Evolutionary conservation across 371 early-diverging fungal genomes (phyloP), one percentile per base, ranked within the genome.

Genomic region (Mortierella sp.): DNA sequence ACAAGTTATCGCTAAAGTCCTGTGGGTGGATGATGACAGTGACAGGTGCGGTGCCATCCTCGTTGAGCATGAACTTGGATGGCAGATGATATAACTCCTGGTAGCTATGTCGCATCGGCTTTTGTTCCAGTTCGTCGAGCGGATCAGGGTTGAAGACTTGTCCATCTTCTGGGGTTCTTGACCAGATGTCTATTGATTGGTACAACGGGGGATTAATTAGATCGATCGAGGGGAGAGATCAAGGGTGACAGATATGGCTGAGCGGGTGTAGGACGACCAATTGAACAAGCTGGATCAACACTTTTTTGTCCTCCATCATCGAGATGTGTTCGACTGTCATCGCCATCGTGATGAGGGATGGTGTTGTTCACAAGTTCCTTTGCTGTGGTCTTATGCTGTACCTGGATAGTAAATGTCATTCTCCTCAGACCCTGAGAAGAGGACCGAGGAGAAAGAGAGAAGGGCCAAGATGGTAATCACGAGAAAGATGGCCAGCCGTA

Each of bases 1-100:
- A 67, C 2, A 85, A 49, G 19, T 73, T 78, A 38, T 64, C 57
- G 3, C 70, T 64, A 59, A 64, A 78, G 28, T 72, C 67, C 47
- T 64, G 66, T 7, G 81, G 78, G 23, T 82, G 74, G 21, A 87
- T 66, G 4, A 87, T 78, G 45, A 81, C 85, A 31, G 85, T 85
- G 18, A 83, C 83, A 3, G 87, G 71, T 0, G 83, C 84, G 6
- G 81, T 79, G 27, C 71, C 73, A 64, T 69, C 74, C 42, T 68
- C 74, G 26, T 69, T 66, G 21, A 72, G 72, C 70, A 73, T 79
- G 54, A 66, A 73, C 57, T 70, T 79, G 48, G 71, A 79, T 14
- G 57, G 62, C 10, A 70, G 55, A n/a, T 42, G 63, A 54, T 69
- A 74, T 48, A 74, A 70, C 34, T 74, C 76, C 55, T 74, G 76